Conservation (phyloP, 768 basidiomycete genomes). For the Lactarius pseudohatsudake region DNA sequence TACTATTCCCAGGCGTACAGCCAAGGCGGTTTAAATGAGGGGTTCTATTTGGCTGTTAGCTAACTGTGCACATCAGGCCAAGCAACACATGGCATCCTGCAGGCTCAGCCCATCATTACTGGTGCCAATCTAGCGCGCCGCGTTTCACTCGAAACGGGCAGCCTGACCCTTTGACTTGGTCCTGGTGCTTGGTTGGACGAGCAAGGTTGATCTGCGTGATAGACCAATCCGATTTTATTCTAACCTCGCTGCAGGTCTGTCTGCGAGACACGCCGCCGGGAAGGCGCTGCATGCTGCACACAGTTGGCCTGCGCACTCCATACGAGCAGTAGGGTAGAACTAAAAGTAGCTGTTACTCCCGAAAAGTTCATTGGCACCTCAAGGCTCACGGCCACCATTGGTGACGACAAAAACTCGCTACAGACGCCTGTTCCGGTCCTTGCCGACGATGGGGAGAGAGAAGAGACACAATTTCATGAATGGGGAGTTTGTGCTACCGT, state of each 20-base stretch:
- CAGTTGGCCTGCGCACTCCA: not conserved
- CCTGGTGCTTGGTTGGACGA: not conserved
- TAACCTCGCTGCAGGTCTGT: conserved; percentile 10
- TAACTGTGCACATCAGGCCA: conserved; percentile 7
- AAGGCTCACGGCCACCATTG: conserved; percentile 13
- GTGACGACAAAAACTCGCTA: conserved; percentile 11
- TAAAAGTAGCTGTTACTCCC: not conserved
- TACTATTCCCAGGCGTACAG: not conserved
- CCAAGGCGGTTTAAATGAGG: conserved; percentile 3
- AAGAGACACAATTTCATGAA: not conserved
- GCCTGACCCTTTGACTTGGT: conserved; percentile 8
- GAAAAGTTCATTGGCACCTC: conserved; percentile 7
- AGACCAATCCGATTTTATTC: not conserved
- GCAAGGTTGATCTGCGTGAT: conserved; percentile 10
- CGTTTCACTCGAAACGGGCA: conserved; percentile 9
- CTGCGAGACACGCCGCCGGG: not conserved
- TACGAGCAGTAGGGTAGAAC: not conserved
- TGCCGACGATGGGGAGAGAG: not conserved
- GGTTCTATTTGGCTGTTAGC: not conserved
- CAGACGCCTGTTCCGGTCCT: conserved; percentile 16
- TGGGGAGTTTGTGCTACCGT: not conserved
- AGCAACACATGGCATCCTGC: conserved; percentile 23
- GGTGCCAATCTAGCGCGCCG: conserved; percentile 2
- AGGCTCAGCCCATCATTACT: conserved; percentile 12
- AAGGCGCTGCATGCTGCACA: not conserved